Evolutionary conservation across 768 basidiomycete species (phyloP).

Genomic region (Tulasnella sp.): DNA sequence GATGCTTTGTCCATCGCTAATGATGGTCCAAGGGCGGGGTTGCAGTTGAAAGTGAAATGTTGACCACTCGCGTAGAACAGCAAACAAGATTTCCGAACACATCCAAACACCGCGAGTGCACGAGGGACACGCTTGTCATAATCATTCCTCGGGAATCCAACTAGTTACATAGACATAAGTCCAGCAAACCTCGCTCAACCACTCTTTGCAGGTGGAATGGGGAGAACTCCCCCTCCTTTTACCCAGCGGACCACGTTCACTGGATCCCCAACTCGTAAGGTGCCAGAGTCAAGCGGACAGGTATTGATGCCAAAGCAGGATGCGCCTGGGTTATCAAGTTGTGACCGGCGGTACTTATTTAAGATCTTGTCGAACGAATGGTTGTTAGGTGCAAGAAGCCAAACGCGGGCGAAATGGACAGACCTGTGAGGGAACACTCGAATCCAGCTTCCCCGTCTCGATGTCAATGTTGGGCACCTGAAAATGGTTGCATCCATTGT

Average conservation of each 20-base stretch:
- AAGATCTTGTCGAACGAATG: slow-evolving; percentile 55
- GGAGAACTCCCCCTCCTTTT: slow-evolving; percentile 19
- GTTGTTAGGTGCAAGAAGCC: not conserved
- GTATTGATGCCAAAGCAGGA: slow-evolving; percentile 74
- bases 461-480: slow-evolving; percentile 77
- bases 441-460: slow-evolving; percentile 64
- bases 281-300: slow-evolving; percentile 55
- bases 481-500: slow-evolving; percentile 34
- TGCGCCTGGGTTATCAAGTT: slow-evolving; percentile 53
- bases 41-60: slow-evolving; percentile 15
- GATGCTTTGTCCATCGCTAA: not conserved
- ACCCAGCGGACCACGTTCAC: slow-evolving; percentile 48
- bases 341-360: slow-evolving; percentile 71
- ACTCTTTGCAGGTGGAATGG: slow-evolving; percentile 20
- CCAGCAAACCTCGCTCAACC: not conserved
- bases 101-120: not conserved
- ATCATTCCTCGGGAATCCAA: not conserved
- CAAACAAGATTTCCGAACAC: not conserved
- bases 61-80: slow-evolving; percentile 8
- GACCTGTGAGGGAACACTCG: slow-evolving; percentile 62
- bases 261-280: slow-evolving; percentile 63
- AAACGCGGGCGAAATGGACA: not conserved
- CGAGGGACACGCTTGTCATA: no score
- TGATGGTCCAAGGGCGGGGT: not conserved
- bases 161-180: not conserved